Base-by-base conservation (phyloP, 73 alveolate species). In the Blepharisma japonicum region DNA sequence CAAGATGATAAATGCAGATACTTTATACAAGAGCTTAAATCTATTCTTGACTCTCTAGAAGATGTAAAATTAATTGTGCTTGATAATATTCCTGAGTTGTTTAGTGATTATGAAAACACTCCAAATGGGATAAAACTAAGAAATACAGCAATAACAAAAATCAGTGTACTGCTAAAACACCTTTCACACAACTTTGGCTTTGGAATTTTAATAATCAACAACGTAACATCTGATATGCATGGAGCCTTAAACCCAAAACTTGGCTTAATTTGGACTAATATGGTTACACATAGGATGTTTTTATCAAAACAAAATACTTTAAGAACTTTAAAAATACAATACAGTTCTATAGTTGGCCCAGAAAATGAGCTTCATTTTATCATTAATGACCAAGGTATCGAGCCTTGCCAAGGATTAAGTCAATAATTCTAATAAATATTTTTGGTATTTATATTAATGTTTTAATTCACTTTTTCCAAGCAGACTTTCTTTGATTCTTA, bases 151-250 rank as follows among this genome's bases (percentile, higher is more conserved):
- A 18, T 61, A 14, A 14, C n/a, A 0, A 25, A 14, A 20, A 61
- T 61, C 74, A 39, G 47, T 20, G 47, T 61, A 2, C 3, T 25
- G 14, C 23, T 61, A 0, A 61, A 61, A 5, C 46, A 20, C 46
- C 23, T 20, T 18, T 61, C 74, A 14, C 50, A 18, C 23, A 18
- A 25, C 39, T 61, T 1, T 61, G 23, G 23, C 18, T n/a, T 61
- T 61, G 74, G 50, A 25, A 39, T 61, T 14, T 14, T 61, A 14
- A 61, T 61, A 14, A 39, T 61, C 18, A 61, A 61, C 23, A 61
- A 61, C 23, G 74, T 61, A 8, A 39, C 23, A 14, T n/a, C 74
- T 61, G 74, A 61, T 5, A 61, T 61, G 74, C 38, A 61, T 20
- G 49, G 46, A 61, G 11, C 39, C 2, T 8, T 25, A 25, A 9